Conservation (phyloP, 257 asterid species). For the Paulownia fortunei region DNA sequence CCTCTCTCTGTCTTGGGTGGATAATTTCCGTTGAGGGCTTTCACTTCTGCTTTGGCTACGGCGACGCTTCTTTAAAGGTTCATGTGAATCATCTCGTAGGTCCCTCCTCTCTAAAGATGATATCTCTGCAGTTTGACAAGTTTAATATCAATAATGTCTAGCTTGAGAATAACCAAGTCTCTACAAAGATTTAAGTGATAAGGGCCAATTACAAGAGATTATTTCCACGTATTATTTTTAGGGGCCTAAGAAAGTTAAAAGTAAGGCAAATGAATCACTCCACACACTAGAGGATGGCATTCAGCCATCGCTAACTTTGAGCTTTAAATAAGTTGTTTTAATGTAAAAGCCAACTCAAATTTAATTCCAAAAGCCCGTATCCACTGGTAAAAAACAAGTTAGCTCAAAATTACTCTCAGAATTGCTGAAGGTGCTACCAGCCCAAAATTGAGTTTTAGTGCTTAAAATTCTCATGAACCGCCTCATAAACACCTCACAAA, state of each 20-base stretch:
- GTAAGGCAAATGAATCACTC: neutral
- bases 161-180: neutral
- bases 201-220: neutral
- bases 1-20: constrained; percentile 62
- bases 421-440: too few species aligned
- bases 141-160: neutral
- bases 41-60: constrained; percentile 74
- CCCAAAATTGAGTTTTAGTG: neutral
- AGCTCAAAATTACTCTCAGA: neutral
- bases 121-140: constrained; percentile 48
- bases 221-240: neutral
- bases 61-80: constrained; percentile 65
- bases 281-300: neutral
- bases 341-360: neutral
- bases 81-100: constrained; percentile 62
- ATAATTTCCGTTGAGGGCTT: too few species aligned
- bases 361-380: constrained; percentile 7
- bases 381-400: neutral
- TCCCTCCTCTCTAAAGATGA: constrained; percentile 63
- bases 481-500: too few species aligned
- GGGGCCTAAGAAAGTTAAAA: neutral
- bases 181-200: neutral
- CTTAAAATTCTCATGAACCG: neutral
- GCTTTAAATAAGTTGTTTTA: constrained; percentile 1
- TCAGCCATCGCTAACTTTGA: neutral